phyloP scores from a whole-genome alignment of 1,139 yeast species.

The Lodderomyces elongisporus region DNA sequence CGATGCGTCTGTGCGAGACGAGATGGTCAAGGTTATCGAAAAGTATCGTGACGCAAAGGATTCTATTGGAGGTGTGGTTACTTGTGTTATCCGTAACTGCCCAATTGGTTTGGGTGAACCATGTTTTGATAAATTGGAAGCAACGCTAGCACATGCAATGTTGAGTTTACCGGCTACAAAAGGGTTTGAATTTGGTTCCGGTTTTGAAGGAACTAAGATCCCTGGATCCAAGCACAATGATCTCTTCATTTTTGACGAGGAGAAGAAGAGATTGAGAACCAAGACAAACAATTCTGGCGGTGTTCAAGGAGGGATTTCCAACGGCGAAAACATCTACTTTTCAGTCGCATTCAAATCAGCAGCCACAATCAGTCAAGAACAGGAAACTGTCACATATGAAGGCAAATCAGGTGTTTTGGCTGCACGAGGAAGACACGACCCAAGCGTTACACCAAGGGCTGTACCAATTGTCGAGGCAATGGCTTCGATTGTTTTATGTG shows the following conservation, averaged over 20 bases:
- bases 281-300: slow-evolving; percentile 93
- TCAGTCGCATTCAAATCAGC: slow-evolving; percentile 97
- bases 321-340: slow-evolving; percentile 92
- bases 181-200: slow-evolving; percentile 96
- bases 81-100: slow-evolving; percentile 91
- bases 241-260: slow-evolving; percentile 60
- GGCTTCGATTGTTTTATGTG: slow-evolving; percentile 91
- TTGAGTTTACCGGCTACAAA: slow-evolving; percentile 94
- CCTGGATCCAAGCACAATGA: slow-evolving; percentile 96
- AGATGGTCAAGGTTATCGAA: slow-evolving; percentile 85
- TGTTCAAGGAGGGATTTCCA: slow-evolving; percentile 94
- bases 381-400: slow-evolving; percentile 78
- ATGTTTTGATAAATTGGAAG: slow-evolving; percentile 93
- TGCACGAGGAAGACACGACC: slow-evolving; percentile 98
- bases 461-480: slow-evolving; percentile 97
- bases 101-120: slow-evolving; percentile 98
- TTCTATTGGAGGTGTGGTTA: slow-evolving; percentile 96
- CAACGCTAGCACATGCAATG: slow-evolving; percentile 95
- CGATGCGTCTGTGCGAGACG: slow-evolving; percentile 60
- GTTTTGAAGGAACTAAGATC: slow-evolving; percentile 81
- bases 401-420: slow-evolving; percentile 85
- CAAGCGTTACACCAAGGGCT: slow-evolving; percentile 97
- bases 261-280: slow-evolving; percentile 64
- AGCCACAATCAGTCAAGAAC: slow-evolving; percentile 94
- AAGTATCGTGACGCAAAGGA: slow-evolving; percentile 81